These are phyloP conservation scores for Eremothecium sinecaudum DNA, from an alignment of 1,139 yeast species.

Conservation along the genomic window DNA sequence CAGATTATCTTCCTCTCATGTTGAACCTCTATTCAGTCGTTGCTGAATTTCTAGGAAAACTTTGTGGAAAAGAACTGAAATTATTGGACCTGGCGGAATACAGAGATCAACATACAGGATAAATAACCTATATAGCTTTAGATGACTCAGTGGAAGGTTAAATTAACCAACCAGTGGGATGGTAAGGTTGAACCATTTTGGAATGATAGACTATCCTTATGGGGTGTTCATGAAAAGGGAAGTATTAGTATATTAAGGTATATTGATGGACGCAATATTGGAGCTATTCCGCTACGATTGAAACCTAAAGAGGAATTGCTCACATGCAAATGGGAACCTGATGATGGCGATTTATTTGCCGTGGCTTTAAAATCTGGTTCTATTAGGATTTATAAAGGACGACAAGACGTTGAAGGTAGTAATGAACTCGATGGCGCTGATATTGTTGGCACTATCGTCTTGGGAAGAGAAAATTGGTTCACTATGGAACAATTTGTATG, in stretches of 20 bases:
- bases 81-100: neutral
- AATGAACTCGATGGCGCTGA: conserved; percentile 21
- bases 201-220: conserved; percentile 4
- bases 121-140: neutral
- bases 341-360: conserved; percentile 19
- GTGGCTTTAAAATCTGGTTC: conserved; percentile 7
- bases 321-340: conserved; percentile 20
- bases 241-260: conserved; percentile 2
- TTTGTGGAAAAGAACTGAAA: neutral
- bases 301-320: conserved; percentile 17
- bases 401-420: neutral
- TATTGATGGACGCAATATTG: conserved; percentile 16
- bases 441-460: conserved; percentile 9
- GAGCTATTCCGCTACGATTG: conserved; percentile 13
- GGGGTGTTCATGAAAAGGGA: conserved; percentile 4
- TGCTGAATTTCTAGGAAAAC: neutral
- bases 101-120: too few species aligned
- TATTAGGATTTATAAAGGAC: conserved; percentile 1
- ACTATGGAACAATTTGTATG: conserved; percentile 6
- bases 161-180: conserved; percentile 5
- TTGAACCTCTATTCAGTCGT: neutral
- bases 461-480: conserved; percentile 4
- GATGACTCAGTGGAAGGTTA: conserved; percentile 5
- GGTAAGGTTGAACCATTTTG: conserved; percentile 4
- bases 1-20: neutral